Conservation (phyloP, 768 basidiomycete genomes). For the Mycena chlorophos region DNA sequence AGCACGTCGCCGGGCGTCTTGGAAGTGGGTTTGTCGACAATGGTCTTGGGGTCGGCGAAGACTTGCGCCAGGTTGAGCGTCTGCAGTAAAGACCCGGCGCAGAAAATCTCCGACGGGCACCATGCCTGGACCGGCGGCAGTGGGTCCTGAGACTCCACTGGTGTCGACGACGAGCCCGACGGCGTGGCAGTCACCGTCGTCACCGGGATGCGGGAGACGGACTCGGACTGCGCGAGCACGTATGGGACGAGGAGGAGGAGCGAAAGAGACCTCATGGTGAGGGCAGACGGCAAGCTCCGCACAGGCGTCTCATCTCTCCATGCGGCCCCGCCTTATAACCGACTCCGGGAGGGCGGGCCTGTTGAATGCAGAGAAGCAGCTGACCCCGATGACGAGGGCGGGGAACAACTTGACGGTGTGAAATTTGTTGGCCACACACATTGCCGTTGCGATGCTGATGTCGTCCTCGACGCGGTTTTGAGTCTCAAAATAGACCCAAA, state of each 20-base stretch:
- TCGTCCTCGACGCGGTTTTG: too few relatives aligned
- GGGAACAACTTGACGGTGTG: too few relatives aligned
- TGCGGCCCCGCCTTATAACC: too few relatives aligned
- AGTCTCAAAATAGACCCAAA: too few relatives aligned
- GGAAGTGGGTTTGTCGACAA: constrained; percentile 85
- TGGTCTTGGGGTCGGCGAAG: constrained; percentile 82
- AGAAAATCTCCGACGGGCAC: constrained; percentile 67
- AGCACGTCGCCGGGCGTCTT: constrained; percentile 66
- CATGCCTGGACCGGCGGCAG: constrained; percentile 16
- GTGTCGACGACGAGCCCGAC: constrained; percentile 5
- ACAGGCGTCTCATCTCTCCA: too few relatives aligned
- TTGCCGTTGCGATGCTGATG: too few relatives aligned
- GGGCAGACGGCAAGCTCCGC: too few relatives aligned
- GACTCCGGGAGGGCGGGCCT: too few relatives aligned
- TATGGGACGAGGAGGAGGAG: not conserved
- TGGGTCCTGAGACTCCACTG: constrained; percentile 15
- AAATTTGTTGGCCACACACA: too few relatives aligned
- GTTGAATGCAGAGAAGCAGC: too few relatives aligned
- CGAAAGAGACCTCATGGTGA: not conserved
- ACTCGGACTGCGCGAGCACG: not conserved
- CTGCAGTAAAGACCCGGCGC: constrained; percentile 76
- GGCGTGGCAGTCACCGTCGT: constrained; percentile 13
- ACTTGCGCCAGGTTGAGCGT: constrained; percentile 77
- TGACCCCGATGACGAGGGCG: too few relatives aligned
- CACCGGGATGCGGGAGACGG: constrained; percentile 14